These are phyloP conservation scores for Citeromyces matritensis DNA, from an alignment of 805 yeast species.

Conservation along the genomic window DNA sequence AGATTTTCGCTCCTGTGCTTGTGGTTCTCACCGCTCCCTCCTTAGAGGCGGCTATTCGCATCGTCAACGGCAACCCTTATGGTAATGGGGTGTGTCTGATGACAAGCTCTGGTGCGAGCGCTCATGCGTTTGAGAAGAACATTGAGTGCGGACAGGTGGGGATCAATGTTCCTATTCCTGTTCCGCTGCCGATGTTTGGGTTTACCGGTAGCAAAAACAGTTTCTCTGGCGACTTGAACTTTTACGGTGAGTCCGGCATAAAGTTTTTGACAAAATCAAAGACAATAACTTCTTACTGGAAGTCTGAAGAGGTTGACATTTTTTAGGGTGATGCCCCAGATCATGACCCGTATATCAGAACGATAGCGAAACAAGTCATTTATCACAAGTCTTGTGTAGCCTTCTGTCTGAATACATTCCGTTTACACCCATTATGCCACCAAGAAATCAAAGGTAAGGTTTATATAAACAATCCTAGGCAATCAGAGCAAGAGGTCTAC, in stretches of 20 bases:
- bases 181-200: conserved; percentile 69
- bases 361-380: too few species aligned
- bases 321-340: too few species aligned
- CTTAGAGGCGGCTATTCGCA: conserved; percentile 50
- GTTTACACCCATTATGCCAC: too few species aligned
- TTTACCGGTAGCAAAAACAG: conserved; percentile 68
- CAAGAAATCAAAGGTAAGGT: too few species aligned
- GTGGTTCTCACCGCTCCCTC: conserved; percentile 46
- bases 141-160: conserved; percentile 71
- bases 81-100: conserved; percentile 65
- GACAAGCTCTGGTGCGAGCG: conserved; percentile 56
- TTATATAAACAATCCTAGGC: too few species aligned
- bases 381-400: too few species aligned
- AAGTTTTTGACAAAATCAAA: conserved; percentile 61
- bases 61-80: conserved; percentile 40
- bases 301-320: conserved; percentile 11
- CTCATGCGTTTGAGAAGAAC: conserved; percentile 52
- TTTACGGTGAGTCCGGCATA: conserved; percentile 66
- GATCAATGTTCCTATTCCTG: conserved; percentile 67
- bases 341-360: too few species aligned
- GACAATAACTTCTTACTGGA: conserved; percentile 62
- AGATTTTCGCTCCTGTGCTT: conserved; percentile 67
- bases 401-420: too few species aligned
- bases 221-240: conserved; percentile 67
- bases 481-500: too few species aligned